Evolutionary conservation across 345 rosid species (phyloP).

Genomic region (Camelina sativa): DNA sequence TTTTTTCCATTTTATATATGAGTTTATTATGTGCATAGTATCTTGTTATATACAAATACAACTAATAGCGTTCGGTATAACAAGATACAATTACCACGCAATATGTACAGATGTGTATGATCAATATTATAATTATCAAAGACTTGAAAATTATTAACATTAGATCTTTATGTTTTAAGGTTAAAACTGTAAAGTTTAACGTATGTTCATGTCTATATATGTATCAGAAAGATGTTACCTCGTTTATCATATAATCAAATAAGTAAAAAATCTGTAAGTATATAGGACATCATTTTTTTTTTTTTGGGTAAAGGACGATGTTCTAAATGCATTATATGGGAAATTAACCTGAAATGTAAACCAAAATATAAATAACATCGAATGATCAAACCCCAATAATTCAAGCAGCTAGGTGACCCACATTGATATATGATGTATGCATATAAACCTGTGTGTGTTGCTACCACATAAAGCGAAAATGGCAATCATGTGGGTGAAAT

Average conservation of each 20-base stretch:
- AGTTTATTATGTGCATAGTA: background rate
- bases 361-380: slow-evolving; percentile 9
- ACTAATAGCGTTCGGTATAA: background rate
- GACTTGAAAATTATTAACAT: background rate
- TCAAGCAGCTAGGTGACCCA: slow-evolving; percentile 40
- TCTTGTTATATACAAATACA: no score
- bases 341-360: slow-evolving; percentile 1
- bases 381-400: slow-evolving; percentile 40
- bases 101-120: background rate
- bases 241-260: no score
- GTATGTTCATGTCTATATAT: no score
- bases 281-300: no score
- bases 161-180: background rate
- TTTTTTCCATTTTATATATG: no score
- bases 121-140: background rate
- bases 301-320: no score
- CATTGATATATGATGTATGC: slow-evolving; percentile 34
- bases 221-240: no score
- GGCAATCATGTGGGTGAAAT: slow-evolving; percentile 40
- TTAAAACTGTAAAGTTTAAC: no score
- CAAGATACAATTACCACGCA: background rate
- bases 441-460: slow-evolving; percentile 35
- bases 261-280: no score
- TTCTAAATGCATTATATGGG: background rate
- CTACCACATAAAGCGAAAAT: slow-evolving; percentile 38